Evolutionary conservation across 257 asterid genomes (phyloP).

Genomic region (Mentha longifolia): DNA sequence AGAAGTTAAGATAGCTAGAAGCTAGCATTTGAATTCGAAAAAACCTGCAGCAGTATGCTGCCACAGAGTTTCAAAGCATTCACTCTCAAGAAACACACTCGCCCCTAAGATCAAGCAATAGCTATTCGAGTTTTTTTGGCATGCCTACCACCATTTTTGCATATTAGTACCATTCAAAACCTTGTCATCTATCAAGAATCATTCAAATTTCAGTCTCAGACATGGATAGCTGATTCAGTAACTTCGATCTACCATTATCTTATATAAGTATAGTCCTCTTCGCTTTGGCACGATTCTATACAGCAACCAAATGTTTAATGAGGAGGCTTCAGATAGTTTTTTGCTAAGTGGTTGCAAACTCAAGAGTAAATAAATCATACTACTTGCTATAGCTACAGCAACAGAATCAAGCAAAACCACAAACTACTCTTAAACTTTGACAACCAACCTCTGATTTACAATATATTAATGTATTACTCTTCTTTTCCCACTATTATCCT

Average conservation of each 20-base stretch:
- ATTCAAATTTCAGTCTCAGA: not conserved
- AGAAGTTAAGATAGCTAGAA: not conserved
- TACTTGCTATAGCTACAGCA: conserved; percentile 1
- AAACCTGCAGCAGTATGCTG: not conserved
- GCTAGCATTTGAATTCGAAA: not conserved
- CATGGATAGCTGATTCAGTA: not conserved
- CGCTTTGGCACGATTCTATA: not conserved
- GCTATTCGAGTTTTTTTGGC: not conserved
- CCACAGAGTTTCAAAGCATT: not conserved
- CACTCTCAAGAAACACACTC: not conserved
- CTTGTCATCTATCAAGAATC: not conserved
- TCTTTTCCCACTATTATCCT: not conserved
- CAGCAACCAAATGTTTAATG: not conserved
- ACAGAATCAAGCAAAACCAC: not conserved
- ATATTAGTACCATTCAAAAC: not conserved
- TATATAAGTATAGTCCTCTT: not conserved
- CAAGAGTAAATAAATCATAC: not conserved
- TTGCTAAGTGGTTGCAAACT: not conserved
- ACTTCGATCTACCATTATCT: not conserved
- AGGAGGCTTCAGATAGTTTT: not conserved
- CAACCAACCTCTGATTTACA: not conserved
- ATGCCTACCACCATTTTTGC: not conserved
- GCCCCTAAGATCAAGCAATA: not conserved
- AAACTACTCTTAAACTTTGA: not conserved
- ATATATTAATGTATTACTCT: not conserved